Evolutionary conservation across 495 filamentous ascomycete genomes (phyloP).

Genomic region (Cenococcum geophilum): DNA sequence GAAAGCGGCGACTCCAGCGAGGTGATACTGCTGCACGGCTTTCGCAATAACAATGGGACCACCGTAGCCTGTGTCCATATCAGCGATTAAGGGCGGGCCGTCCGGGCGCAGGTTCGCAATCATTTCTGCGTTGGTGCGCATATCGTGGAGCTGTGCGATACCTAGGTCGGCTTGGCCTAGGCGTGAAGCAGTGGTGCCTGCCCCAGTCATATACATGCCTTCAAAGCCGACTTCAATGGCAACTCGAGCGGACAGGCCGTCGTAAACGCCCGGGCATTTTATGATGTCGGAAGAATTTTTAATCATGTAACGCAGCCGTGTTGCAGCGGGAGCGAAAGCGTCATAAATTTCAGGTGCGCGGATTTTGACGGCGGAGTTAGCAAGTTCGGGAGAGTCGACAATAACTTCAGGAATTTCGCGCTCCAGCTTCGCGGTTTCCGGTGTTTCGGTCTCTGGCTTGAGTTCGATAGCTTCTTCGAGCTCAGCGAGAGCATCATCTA

Average conservation of each 20-base stretch:
- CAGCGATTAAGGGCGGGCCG: slow-evolving; percentile 22
- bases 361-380: not conserved
- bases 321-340: slow-evolving; percentile 11
- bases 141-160: slow-evolving; percentile 23
- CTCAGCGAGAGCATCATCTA: slow-evolving; percentile 7
- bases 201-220: slow-evolving; percentile 28
- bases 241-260: slow-evolving; percentile 20
- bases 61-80: slow-evolving; percentile 34
- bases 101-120: slow-evolving; percentile 23
- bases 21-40: slow-evolving; percentile 25
- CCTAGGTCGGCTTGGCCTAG: slow-evolving; percentile 29
- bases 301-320: slow-evolving; percentile 17
- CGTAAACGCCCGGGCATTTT: slow-evolving; percentile 22
- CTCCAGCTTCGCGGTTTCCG: not conserved
- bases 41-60: slow-evolving; percentile 26
- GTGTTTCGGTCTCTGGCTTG: not conserved
- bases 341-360: slow-evolving; percentile 15
- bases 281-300: slow-evolving; percentile 21
- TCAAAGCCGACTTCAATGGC: slow-evolving; percentile 24
- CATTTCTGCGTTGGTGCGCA: slow-evolving; percentile 28
- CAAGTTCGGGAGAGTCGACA: not conserved
- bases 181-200: slow-evolving; percentile 25
- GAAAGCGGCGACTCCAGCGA: slow-evolving; percentile 31
- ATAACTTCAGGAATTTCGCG: not conserved
- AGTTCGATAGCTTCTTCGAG: not conserved